These are phyloP conservation scores for Inga laurina DNA, from an alignment of 306 rosid genomes.

Conservation along the genomic window DNA sequence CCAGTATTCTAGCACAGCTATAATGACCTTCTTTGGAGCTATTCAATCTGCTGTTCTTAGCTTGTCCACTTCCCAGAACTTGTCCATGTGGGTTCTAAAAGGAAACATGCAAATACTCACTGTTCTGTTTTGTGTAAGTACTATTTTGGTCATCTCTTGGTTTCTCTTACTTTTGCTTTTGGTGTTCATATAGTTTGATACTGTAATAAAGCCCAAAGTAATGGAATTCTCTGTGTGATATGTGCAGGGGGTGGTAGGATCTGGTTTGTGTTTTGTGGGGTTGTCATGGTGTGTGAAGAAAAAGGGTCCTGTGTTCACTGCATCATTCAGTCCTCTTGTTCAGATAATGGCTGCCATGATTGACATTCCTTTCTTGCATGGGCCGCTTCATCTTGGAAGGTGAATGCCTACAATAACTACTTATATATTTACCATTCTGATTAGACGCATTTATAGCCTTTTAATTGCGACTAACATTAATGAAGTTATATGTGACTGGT, in stretches of 20 bases:
- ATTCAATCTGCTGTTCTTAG: constrained; percentile 72
- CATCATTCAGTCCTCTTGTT: constrained; percentile 91
- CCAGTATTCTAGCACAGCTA: constrained; percentile 83
- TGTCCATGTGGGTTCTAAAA: constrained; percentile 69
- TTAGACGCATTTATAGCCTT: not conserved
- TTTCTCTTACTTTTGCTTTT: not conserved
- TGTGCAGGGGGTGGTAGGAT: constrained; percentile 77
- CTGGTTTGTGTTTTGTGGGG: constrained; percentile 82
- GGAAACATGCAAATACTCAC: constrained; percentile 64
- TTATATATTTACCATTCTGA: not conserved
- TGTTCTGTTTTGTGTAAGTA: constrained; percentile 73
- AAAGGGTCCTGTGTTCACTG: constrained; percentile 90
- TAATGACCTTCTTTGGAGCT: constrained; percentile 87
- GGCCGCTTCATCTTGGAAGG: constrained; percentile 81
- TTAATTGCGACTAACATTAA: not conserved
- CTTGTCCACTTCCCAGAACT: constrained; percentile 45
- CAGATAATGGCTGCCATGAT: constrained; percentile 82
- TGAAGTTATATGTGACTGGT: not conserved
- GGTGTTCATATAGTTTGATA: no score
- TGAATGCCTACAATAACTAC: constrained; percentile 12
- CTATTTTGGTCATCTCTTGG: not conserved
- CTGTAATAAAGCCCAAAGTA: not conserved
- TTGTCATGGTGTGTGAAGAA: constrained; percentile 97
- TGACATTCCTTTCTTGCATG: constrained; percentile 77
- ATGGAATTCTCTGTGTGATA: constrained; percentile 2